These are phyloP conservation scores for Solanum hybrid DNA, from an alignment of 305 asterid genomes.

Conservation along the genomic window DNA sequence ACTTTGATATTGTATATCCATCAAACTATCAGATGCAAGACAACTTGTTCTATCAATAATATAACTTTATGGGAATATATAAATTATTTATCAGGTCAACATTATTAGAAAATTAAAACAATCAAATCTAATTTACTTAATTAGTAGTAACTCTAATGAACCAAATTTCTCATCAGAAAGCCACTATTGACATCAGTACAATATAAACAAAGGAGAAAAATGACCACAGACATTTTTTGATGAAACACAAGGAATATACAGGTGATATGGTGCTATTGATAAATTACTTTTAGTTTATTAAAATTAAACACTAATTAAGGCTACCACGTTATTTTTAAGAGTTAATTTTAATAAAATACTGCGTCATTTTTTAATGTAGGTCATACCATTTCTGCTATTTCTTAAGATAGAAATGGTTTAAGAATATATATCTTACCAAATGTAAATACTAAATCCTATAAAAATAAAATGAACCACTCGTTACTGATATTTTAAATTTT, in stretches of 20 bases:
- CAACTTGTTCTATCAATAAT: too few relatives aligned
- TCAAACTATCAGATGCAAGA: too few relatives aligned
- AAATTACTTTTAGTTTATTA: too few relatives aligned
- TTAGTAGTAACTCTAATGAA: not conserved
- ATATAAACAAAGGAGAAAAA: not conserved
- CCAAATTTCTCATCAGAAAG: not conserved
- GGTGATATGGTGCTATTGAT: too few relatives aligned
- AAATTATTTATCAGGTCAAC: not conserved
- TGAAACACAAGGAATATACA: not conserved
- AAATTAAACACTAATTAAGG: not conserved
- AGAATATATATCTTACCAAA: not conserved
- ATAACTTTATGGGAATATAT: not conserved
- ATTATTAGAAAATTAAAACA: not conserved
- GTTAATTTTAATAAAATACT: not conserved
- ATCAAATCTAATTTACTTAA: not conserved
- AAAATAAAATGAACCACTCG: not conserved
- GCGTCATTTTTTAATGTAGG: not conserved
- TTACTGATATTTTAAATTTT: not conserved
- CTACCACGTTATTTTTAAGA: not conserved
- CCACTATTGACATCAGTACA: not conserved
- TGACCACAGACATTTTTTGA: not conserved
- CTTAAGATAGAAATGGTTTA: not conserved
- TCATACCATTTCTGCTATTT: not conserved
- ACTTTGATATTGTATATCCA: not conserved
- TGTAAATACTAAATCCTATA: not conserved